These are phyloP conservation scores for Plantago coronopus DNA, from an alignment of 305 asterid species.

Conservation along the genomic window DNA sequence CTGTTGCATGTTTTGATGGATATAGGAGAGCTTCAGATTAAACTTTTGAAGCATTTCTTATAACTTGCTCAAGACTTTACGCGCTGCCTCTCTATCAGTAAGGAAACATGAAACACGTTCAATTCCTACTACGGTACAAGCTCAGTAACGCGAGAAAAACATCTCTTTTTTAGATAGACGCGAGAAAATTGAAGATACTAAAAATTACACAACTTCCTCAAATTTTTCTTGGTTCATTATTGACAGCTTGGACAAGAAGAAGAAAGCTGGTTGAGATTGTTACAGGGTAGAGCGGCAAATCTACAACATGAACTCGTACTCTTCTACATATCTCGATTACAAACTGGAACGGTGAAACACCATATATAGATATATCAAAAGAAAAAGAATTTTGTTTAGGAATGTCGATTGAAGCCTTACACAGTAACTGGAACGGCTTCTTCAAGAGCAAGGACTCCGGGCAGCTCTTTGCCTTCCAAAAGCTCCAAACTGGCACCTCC, in stretches of 20 bases:
- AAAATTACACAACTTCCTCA: conserved; percentile 9
- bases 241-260: conserved; percentile 16
- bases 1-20: too few relatives aligned
- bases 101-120: neutral
- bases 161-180: too few relatives aligned
- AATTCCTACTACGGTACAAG: neutral
- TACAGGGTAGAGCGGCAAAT: conserved; percentile 20
- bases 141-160: neutral
- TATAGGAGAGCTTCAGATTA: too few relatives aligned
- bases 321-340: conserved; percentile 34
- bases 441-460: conserved; percentile 75
- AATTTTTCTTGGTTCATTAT: conserved; percentile 16
- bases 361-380: conserved; percentile 13
- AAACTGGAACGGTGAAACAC: conserved; percentile 24
- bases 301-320: conserved; percentile 29
- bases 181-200: neutral
- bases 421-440: conserved; percentile 59
- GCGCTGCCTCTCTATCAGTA: neutral
- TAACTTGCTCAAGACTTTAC: neutral
- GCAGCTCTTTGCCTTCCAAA: conserved; percentile 72
- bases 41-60: neutral
- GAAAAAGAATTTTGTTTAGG: conserved; percentile 31
- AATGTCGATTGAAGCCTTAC: conserved; percentile 25
- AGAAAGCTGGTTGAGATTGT: conserved; percentile 16
- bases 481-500: conserved; percentile 95